Evolutionary conservation across 164 flowering plant species (phyloP), one percentile per base, ranked within the genome.

Genomic region (Macadamia tetraphylla): DNA sequence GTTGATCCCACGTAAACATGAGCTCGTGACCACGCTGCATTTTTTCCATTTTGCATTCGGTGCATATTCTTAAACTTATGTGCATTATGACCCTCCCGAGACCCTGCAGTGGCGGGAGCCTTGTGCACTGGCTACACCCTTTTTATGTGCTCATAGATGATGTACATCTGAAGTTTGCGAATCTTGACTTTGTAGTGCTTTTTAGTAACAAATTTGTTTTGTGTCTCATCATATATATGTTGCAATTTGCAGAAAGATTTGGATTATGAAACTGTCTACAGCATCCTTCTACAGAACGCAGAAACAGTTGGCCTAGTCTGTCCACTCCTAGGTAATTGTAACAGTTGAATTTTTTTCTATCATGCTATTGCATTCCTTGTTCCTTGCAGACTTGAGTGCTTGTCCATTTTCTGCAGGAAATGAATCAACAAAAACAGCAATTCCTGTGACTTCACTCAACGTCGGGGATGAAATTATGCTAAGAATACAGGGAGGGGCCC

Each of bases 271-370:
- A 81, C 77, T 35, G 58, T 65, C 65, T 92, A 81, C 76, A 83
- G 86, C 83, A 86, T 87, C 73, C 81, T 88, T 63, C 74, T 93
- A 29, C 98, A 93, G 70, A 91, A 91, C 76, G 97, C 97, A 43
- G 98, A 93, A 79, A 90, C 98, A 44, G 98, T 93, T 69, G 90
- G 89, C 32, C 70, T 91, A 51, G 82, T 88, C 13, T 60, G 77
- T 60, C 88, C 92, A 6, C 32, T 23, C 56, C 51, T 0, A 46
- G 51, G 51, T 46, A 9, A 46, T 46, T 9, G 1, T 46, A 46
- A 1, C 51, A 29, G 40, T 61, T 23, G 7, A 43, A 10, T 43
- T 18, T 7, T 55, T 30, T 4, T 52, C 0, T 18, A 69, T 6
- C 29, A 9, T 56, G 48, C 59, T 32, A 43, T 9, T 1, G 17